Evolutionary conservation across 2,329 filamentous ascomycete species (phyloP), one percentile per base, ranked within the genome.

Genomic region (Exophiala lecanii-corni): DNA sequence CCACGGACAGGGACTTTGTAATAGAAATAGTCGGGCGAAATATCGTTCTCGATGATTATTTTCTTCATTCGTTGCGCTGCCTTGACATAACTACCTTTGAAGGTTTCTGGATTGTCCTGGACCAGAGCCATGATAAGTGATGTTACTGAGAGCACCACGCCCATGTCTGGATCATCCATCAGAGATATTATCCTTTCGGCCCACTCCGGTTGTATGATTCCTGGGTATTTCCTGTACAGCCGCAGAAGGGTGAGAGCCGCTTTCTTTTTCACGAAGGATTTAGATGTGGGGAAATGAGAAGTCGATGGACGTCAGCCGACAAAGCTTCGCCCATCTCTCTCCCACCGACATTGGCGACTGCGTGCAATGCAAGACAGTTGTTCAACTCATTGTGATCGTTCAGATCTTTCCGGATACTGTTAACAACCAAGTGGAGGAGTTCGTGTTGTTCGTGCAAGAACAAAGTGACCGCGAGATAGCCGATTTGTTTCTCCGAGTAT

Each of bases 1-100:
- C 92, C 92, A 98, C 2, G 92, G 92, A 61, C 92, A 98, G 1
- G 92, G n/a, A 98, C 92, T 60, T 96, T 96, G 74, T 98, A 98
- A 71, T 98, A 98, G 18, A 96, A 78, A 62, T 98, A 98, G 62
- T 97, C 92, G 43, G 81, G 78, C 1, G 87, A 79, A 59, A 87
- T 92, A 56, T 98, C 91, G 51, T 84, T 84, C 55, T 97, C 91
- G 18, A 97, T 82, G 12, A 96, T 75, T 54, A 97, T 86, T 54
- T 86, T 83, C 70, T 95, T 95, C 57, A 98, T 66, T 43, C 89
- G 76, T 49, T 87, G 85, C 1, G 91, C 91, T 21, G 91, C 91
- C 68, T 97, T 98, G 51, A 89, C 82, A 62, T 96, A 97, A 57
- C 87, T 87, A 31, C 89, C 89, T 65, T 85, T 91, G 73, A 96